Percentiles rank a stretch among this genome's conserved stretches.
Evolutionary conservation across 2,329 filamentous ascomycete species (phyloP).

Genomic region (Neurospora sp.): DNA sequence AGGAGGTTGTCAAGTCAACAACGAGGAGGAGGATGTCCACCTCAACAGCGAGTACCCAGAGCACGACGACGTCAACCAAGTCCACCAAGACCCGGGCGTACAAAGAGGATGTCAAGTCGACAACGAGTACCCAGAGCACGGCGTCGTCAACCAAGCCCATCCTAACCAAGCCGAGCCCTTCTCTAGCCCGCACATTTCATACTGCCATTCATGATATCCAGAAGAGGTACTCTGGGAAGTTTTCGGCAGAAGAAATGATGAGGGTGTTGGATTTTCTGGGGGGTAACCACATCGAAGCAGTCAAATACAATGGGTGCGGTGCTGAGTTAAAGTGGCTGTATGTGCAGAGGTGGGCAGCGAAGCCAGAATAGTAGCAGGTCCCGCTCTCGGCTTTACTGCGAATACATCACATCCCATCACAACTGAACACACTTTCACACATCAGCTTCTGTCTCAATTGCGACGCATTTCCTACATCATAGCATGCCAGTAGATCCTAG

Average conservation of each 20-base stretch:
- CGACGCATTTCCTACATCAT: too few relatives aligned
- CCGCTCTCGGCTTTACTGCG: not conserved
- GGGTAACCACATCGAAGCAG: not conserved
- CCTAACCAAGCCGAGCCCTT: not conserved
- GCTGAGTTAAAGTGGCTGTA: not conserved
- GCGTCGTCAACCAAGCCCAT: not conserved
- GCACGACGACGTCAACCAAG: not conserved
- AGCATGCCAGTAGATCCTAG: too few relatives aligned
- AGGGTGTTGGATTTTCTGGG: not conserved
- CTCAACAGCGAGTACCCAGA: not conserved
- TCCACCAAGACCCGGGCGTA: not conserved
- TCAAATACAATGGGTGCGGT: not conserved
- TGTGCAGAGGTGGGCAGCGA: not conserved
- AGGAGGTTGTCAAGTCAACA: not conserved
- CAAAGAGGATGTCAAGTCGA: not conserved
- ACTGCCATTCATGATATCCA: not conserved
- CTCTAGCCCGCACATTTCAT: not conserved
- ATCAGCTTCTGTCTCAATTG: too few relatives aligned
- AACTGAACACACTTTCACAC: not conserved
- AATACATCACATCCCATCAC: not conserved
- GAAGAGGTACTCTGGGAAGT: not conserved
- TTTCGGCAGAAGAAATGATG: not conserved
- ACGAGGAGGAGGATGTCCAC: not conserved
- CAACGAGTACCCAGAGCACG: not conserved
- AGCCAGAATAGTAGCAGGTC: not conserved